Base-by-base conservation (phyloP, 306 rosid species). In the Cicer judaicum region DNA sequence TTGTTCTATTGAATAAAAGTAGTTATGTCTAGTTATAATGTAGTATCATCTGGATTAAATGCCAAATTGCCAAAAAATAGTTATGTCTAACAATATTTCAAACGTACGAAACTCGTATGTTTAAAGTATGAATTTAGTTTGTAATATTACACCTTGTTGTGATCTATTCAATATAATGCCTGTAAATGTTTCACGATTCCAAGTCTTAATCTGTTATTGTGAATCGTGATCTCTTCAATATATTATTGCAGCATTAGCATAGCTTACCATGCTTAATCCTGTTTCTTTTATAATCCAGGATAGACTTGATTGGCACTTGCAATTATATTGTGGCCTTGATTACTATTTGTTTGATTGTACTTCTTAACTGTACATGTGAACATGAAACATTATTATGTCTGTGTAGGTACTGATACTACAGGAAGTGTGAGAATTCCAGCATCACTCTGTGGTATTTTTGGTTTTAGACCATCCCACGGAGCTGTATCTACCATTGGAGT, bases 381-480 rank as follows among this genome's bases (percentile, higher is more conserved):
- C 76, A 18, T 57, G 53, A 18, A 16, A 57, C 53, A 48, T 48
- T 74, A 12, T 77, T 69, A 13, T 68, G 34, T 42, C 61, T 76
- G 63, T 83, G 68, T 69, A 92, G 97, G 97, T 69, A 88, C 85
- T 74, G 97, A 92, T 85, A 90, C 97, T 7, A 85, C 85, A 19
- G 97, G 97, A 64, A 81, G 96, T 76, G 87, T 92, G 70, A 90
- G 97, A 83, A 85, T 85, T 70, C 89, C 97, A 46, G 93, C 96
- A 59, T 84, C 96, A 61, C 87, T 92, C 67, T 90, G 96, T 87
- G 87, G 96, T 80, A 70, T 90, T 76, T 66, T 92, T 84, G 93
- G 93, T 57, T 92, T 77, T 75, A 90, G 97, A 43, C 89, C 97
- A 10, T 90, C 97, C 59, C 92, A 90, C 52, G 97, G 97, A 77